Evolutionary conservation across 306 rosid species (phyloP).

Genomic region (Calophaca sinica): DNA sequence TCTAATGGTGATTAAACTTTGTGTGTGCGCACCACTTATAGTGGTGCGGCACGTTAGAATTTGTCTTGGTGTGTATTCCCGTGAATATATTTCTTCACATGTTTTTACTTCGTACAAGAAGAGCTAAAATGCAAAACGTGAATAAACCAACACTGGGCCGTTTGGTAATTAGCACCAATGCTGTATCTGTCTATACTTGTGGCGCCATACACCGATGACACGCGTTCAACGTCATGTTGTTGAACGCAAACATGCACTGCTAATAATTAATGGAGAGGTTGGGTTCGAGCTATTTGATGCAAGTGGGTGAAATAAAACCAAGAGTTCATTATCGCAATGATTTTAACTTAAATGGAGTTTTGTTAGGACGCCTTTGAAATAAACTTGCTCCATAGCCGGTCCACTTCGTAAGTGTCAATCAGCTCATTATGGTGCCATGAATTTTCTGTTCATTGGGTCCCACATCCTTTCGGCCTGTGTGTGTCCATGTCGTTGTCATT

Average conservation of each 20-base stretch:
- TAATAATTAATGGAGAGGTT: no score
- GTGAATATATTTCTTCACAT: no score
- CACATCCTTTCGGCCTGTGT: neutral
- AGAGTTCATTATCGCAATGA: no score
- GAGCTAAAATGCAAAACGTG: neutral
- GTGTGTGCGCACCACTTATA: no score
- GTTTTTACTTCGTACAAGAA: neutral
- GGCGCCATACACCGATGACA: neutral
- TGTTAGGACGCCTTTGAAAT: no score
- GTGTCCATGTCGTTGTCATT: neutral
- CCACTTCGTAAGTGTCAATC: slow-evolving; percentile 1
- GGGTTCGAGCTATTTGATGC: no score
- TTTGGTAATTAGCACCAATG: neutral
- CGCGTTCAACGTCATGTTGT: neutral
- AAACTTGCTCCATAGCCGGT: neutral
- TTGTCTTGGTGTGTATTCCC: no score
- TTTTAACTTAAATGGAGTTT: no score
- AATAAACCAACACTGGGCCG: neutral
- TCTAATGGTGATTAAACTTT: no score
- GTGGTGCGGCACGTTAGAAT: no score
- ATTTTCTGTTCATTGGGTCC: neutral
- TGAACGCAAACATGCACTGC: neutral
- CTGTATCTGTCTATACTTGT: neutral
- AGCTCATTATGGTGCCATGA: neutral
- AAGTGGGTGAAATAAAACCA: no score